Base-by-base conservation (phyloP, 257 asterid genomes). In the Rehmannia glutinosa region DNA sequence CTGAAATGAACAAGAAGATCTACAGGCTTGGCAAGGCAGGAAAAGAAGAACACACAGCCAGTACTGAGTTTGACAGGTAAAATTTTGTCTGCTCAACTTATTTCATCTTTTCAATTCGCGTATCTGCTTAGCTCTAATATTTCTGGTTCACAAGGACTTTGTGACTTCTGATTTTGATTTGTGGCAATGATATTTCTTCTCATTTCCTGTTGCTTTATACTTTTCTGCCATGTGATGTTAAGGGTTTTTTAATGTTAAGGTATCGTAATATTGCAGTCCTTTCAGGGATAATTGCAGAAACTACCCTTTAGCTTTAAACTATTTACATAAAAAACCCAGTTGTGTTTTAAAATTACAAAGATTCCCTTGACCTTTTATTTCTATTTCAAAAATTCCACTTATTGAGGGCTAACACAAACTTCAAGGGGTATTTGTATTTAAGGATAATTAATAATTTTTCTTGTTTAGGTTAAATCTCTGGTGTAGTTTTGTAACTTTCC, bases 1-100 rank as follows among this genome's bases (percentile, higher is more conserved):
- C 89, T 30, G 86, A 83, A 56, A 68, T 83, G 87, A 84, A 84
- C 83, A 84, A 84, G 78, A 83, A 84, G 81, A 53, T 84, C 49
- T 84, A 84, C 75, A 84, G 65, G 80, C 87, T 84, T 47, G 90
- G 90, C 57, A 81, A 84, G 76, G 75, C 69, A 1, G 87, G 90
- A 5, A 68, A 67, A 2, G 90, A 84, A 64, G 78, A 82, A 0
- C 83, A 81, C 74, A 17, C 62, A 0, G 90, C 87, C 68, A 65
- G 70, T 45, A 84, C 90, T 0, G 90, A 81, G 42, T 84, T 54
- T 69, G 90, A 84, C 76, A 81, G 89, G 89, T 80, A 52, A 23
- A 3, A 21, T 38, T 33, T 15, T n/a, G n/a, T 41, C n/a, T 1
- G 6, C 20, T 5, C 24, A 7, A 6, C 19, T 20, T 49, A 0